Conservation (phyloP, 768 basidiomycete species). For the Mrakia gelida region DNA sequence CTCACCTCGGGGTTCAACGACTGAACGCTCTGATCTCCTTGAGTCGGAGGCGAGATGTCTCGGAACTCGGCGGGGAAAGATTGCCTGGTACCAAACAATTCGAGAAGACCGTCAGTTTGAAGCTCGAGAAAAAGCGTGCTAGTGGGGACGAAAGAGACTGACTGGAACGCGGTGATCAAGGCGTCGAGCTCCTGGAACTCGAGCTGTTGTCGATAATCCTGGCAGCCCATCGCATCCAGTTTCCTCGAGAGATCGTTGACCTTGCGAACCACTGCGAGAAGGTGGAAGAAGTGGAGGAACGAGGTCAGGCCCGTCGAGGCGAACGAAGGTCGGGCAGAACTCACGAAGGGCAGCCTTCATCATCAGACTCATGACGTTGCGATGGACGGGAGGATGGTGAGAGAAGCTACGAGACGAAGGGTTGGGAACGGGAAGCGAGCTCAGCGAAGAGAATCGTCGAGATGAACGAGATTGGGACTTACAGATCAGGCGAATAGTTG, state of each 20-base stretch:
- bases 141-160: not conserved
- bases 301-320: not conserved
- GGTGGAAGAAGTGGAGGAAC: not conserved
- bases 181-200: constrained; percentile 15
- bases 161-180: constrained; percentile 13
- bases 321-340: not conserved
- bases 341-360: constrained; percentile 1
- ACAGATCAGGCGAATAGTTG: constrained; percentile 1
- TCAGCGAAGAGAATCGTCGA: no score
- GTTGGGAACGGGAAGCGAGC: no score
- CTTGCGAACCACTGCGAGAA: not conserved
- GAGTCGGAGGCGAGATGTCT: not conserved
- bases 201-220: constrained; percentile 12
- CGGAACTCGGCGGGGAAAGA: constrained; percentile 10
- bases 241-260: constrained; percentile 3
- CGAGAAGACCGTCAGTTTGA: not conserved
- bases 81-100: not conserved
- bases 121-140: not conserved
- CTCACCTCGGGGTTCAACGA: not conserved
- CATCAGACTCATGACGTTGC: not conserved
- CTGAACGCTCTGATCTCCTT: not conserved
- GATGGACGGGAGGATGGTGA: not conserved
- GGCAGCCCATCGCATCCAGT: not conserved
- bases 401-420: not conserved
- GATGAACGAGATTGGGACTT: no score